Evolutionary conservation across 306 rosid genomes (phyloP).

Genomic region (Leucaena leucocephala): DNA sequence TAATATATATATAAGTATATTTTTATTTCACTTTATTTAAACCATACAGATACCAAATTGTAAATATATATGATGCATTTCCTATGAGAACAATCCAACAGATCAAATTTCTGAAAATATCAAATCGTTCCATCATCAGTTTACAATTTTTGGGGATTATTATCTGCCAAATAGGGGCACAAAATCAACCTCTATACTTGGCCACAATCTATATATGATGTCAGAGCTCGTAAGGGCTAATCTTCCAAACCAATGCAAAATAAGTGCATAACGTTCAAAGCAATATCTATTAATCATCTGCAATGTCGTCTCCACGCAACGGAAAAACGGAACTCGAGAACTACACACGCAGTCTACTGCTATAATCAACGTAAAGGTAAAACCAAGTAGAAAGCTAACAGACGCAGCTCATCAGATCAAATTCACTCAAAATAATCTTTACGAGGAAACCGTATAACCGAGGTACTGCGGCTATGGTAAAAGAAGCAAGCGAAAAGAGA

Average conservation of each 20-base stretch:
- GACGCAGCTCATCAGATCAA: neutral
- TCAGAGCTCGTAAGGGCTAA: neutral
- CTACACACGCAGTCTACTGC: neutral
- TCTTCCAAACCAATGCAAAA: constrained; percentile 1
- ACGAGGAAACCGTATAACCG: neutral
- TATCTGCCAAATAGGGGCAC: neutral
- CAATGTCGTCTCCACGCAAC: neutral
- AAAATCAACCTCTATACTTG: too few species aligned
- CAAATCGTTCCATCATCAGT: neutral
- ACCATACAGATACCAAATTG: neutral
- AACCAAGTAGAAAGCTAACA: neutral
- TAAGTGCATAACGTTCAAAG: neutral
- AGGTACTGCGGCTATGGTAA: neutral
- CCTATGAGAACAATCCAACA: neutral
- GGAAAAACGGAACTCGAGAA: neutral
- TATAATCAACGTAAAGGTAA: neutral
- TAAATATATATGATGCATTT: neutral
- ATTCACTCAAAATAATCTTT: neutral
- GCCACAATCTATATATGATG: neutral
- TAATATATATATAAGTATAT: neutral
- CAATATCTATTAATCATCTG: neutral
- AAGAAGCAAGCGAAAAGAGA: neutral
- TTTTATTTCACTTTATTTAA: neutral
- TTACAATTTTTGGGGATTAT: too few species aligned
- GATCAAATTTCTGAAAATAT: neutral